These are phyloP conservation scores for Fomes fomentarius DNA, from an alignment of 1,284 basidiomycete genomes.

Conservation along the genomic window DNA sequence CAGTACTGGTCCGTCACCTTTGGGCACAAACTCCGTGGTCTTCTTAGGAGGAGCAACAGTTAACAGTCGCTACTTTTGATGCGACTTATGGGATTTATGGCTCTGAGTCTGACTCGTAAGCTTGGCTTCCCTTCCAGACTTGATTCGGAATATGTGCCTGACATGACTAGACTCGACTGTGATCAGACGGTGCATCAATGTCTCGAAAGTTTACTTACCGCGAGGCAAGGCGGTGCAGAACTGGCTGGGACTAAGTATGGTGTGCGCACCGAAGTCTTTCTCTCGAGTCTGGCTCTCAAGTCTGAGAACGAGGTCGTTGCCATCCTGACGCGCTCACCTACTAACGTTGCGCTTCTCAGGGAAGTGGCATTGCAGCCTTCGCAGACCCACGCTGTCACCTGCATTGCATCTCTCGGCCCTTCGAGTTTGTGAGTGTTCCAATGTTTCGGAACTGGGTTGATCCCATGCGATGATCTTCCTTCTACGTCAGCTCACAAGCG, in stretches of 20 bases:
- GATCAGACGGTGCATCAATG: neutral
- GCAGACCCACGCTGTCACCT: conserved; percentile 13
- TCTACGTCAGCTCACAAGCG: conserved; percentile 5
- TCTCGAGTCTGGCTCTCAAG: too few relatives aligned
- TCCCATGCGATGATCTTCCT: conserved; percentile 19
- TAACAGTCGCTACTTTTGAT: too few relatives aligned
- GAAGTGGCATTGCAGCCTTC: conserved; percentile 6
- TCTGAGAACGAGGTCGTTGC: neutral
- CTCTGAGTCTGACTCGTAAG: too few relatives aligned
- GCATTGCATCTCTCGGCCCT: neutral
- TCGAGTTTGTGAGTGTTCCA: neutral
- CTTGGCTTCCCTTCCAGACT: too few relatives aligned
- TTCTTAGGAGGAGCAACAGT: too few relatives aligned
- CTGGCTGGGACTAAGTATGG: too few relatives aligned
- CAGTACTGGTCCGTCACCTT: too few relatives aligned
- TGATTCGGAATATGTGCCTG: neutral
- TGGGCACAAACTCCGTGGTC: too few relatives aligned
- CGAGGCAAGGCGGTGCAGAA: too few relatives aligned
- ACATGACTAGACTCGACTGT: neutral
- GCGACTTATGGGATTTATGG: too few relatives aligned
- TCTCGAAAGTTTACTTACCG: too few relatives aligned
- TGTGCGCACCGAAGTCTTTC: too few relatives aligned
- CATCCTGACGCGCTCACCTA: conserved; percentile 1
- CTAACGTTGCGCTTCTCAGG: conserved; percentile 9
- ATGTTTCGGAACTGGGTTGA: neutral